These are phyloP conservation scores for Teratosphaeriaceae sp. DNA, from an alignment of 2,329 filamentous ascomycete species.

Conservation along the genomic window DNA sequence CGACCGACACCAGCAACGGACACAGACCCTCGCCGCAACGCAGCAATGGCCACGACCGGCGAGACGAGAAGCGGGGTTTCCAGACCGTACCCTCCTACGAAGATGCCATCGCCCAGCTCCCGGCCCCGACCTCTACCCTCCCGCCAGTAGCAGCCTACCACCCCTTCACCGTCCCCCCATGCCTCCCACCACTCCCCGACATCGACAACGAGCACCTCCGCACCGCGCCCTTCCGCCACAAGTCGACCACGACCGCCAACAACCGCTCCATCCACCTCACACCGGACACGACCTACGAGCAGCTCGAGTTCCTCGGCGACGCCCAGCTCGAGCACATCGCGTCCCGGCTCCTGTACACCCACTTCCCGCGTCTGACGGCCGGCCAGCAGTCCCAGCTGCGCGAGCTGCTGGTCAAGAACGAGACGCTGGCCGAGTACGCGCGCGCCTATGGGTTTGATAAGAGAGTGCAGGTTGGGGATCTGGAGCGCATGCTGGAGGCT, in stretches of 20 bases:
- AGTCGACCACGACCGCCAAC: slow-evolving; percentile 18
- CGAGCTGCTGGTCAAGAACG: slow-evolving; percentile 74
- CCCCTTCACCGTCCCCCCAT: slow-evolving; percentile 12
- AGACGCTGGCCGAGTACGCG: slow-evolving; percentile 65
- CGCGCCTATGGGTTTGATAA: slow-evolving; percentile 63
- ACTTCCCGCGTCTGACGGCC: slow-evolving; percentile 57
- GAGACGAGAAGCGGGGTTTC: neutral
- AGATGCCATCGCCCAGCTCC: slow-evolving; percentile 15
- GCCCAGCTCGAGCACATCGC: slow-evolving; percentile 75
- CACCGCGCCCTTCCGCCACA: slow-evolving; percentile 28
- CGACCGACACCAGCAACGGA: neutral
- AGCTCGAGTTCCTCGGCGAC: slow-evolving; percentile 83
- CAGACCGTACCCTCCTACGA: slow-evolving; percentile 4
- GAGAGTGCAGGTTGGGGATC: slow-evolving; percentile 47
- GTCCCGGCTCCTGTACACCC: slow-evolving; percentile 66
- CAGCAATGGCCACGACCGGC: neutral
- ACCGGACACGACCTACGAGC: slow-evolving; percentile 57
- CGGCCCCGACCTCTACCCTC: slow-evolving; percentile 9
- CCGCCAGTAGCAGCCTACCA: slow-evolving; percentile 15
- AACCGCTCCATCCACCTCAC: slow-evolving; percentile 17
- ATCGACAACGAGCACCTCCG: slow-evolving; percentile 18
- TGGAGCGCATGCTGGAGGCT: slow-evolving; percentile 24
- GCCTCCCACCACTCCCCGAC: slow-evolving; percentile 24
- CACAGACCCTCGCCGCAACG: slow-evolving; percentile 2
- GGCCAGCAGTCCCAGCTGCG: slow-evolving; percentile 70